These are phyloP conservation scores for Neurospora sp. DNA, from an alignment of 2,329 filamentous ascomycete species.

Conservation along the genomic window DNA sequence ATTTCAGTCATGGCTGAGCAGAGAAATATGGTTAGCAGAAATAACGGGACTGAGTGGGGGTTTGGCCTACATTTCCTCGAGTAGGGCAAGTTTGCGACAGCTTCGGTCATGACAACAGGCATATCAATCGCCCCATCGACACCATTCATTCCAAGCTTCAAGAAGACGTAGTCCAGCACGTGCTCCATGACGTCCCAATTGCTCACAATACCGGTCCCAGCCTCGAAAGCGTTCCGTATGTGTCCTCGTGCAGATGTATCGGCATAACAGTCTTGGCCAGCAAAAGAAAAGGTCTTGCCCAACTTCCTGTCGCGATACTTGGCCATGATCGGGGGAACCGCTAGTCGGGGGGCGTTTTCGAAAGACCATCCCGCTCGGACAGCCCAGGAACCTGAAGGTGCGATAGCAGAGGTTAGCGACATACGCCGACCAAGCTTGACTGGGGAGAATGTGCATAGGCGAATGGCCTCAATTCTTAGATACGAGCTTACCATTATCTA, in stretches of 20 bases:
- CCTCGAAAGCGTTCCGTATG: conserved; percentile 82
- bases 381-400: conserved; percentile 61
- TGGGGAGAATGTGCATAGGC: neutral
- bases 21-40: conserved; percentile 17
- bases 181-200: conserved; percentile 99
- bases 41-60: conserved; percentile 1
- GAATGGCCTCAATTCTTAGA: neutral
- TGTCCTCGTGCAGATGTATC: conserved; percentile 89
- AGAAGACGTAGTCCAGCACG: conserved; percentile 84
- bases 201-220: conserved; percentile 80
- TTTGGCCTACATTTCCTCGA: conserved; percentile 65
- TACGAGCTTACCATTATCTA: conserved; percentile 76
- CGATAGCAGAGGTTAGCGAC: conserved; percentile 13
- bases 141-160: conserved; percentile 82
- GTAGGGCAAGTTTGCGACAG: conserved; percentile 83
- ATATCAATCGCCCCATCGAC: conserved; percentile 65
- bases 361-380: conserved; percentile 96
- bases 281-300: conserved; percentile 83
- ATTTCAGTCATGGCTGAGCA: conserved; percentile 89
- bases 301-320: conserved; percentile 93
- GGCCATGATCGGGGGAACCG: conserved; percentile 81
- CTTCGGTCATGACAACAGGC: conserved; percentile 91
- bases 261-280: conserved; percentile 85
- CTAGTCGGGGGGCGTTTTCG: conserved; percentile 69
- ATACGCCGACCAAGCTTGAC: neutral